These are phyloP conservation scores for Erythrobasidium yunnanense DNA, from an alignment of 768 basidiomycete genomes.

Conservation along the genomic window DNA sequence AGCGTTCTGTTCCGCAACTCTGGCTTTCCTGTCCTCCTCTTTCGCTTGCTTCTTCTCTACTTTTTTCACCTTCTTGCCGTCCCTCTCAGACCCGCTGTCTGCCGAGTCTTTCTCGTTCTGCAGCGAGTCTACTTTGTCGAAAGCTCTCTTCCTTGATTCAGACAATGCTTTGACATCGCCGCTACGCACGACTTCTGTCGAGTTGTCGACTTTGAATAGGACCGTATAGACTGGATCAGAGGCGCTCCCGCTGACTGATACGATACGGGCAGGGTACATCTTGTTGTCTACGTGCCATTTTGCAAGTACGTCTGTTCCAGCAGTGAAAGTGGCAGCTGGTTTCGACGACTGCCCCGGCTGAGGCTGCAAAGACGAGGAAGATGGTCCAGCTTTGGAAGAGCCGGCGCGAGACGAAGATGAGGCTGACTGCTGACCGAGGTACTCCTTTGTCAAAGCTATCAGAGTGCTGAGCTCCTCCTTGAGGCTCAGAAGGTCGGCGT, in stretches of 20 bases:
- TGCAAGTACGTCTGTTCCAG: constrained; percentile 75
- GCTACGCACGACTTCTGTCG: constrained; percentile 67
- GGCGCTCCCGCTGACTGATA: constrained; percentile 65
- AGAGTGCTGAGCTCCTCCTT: constrained; percentile 70
- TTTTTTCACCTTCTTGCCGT: constrained; percentile 55
- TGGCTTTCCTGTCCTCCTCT: constrained; percentile 65
- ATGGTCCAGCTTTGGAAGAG: constrained; percentile 50
- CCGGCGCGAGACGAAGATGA: constrained; percentile 43
- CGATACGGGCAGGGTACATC: constrained; percentile 84
- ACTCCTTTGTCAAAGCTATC: constrained; percentile 62
- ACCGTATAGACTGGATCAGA: constrained; percentile 79
- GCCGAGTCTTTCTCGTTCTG: background rate
- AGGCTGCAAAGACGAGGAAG: constrained; percentile 48
- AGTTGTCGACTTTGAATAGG: constrained; percentile 82
- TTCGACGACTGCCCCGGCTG: constrained; percentile 45
- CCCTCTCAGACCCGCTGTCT: constrained; percentile 52
- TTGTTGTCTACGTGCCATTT: constrained; percentile 72
- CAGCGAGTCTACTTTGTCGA: constrained; percentile 38
- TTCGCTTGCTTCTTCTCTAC: constrained; percentile 96
- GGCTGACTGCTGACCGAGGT: constrained; percentile 48
- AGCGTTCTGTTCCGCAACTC: constrained; percentile 72
- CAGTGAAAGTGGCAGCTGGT: constrained; percentile 47
- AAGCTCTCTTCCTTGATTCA: constrained; percentile 60
- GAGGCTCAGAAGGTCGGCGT: constrained; percentile 60
- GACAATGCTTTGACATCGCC: constrained; percentile 43